Conservation (phyloP, 352 stramenopile species). For the Pythium folliculosum region DNA sequence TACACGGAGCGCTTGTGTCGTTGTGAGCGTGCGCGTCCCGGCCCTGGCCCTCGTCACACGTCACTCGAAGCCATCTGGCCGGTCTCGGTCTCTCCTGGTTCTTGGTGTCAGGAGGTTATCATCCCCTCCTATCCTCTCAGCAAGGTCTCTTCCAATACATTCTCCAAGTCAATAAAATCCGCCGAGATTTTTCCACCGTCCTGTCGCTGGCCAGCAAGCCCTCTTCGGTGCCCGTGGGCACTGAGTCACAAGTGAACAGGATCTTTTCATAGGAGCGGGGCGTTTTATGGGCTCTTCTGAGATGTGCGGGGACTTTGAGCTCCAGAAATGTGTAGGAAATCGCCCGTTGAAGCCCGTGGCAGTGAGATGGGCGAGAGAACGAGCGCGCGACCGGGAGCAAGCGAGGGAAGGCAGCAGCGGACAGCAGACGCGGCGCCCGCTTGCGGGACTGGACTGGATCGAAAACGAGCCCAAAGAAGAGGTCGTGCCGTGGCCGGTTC, state of each 20-base stretch:
- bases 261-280: neutral
- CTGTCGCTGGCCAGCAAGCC: neutral
- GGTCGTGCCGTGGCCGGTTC: neutral
- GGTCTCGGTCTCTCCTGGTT: conserved; percentile 7
- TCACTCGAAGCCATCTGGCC: neutral
- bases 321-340: neutral
- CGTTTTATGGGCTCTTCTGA: neutral
- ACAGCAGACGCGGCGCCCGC: neutral
- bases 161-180: neutral
- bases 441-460: neutral
- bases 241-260: neutral
- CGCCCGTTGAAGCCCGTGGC: no score
- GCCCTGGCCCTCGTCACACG: neutral
- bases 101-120: conserved; percentile 13
- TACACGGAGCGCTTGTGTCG: neutral
- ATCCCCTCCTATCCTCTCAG: no score
- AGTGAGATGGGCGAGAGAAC: neutral
- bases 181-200: neutral
- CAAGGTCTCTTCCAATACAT: no score
- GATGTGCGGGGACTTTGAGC: neutral
- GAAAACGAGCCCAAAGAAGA: neutral
- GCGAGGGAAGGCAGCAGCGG: no score
- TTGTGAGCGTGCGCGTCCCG: conserved; percentile 2
- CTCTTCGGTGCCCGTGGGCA: conserved; percentile 1
- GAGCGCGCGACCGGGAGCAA: neutral